Conservation (phyloP, 2,329 filamentous ascomycete species). For the Endoconidiophora laricicola region DNA sequence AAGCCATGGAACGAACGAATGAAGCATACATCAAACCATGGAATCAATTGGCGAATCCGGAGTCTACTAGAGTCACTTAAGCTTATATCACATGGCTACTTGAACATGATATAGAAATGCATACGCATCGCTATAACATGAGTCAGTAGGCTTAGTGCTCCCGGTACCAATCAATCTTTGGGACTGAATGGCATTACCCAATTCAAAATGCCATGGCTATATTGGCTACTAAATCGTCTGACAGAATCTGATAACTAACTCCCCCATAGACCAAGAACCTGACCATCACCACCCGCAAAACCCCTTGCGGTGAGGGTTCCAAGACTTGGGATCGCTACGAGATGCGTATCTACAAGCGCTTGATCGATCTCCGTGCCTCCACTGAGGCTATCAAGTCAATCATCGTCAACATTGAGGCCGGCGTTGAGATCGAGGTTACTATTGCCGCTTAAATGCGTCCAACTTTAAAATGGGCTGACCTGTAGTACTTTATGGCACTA, state of each 20-base stretch:
- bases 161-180: too few relatives aligned
- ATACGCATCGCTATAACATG: too few relatives aligned
- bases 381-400: constrained; percentile 96
- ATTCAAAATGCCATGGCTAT: too few relatives aligned
- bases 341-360: constrained; percentile 98
- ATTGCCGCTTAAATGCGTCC: constrained; percentile 53
- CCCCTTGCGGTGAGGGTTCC: constrained; percentile 96
- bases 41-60: too few relatives aligned
- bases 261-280: constrained; percentile 69
- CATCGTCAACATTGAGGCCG: constrained; percentile 90
- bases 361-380: constrained; percentile 94
- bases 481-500: neutral
- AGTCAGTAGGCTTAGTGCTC: too few relatives aligned
- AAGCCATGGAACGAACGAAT: neutral
- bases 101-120: too few relatives aligned
- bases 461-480: neutral
- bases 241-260: constrained; percentile 2
- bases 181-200: too few relatives aligned
- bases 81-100: too few relatives aligned
- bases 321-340: constrained; percentile 99
- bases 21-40: too few relatives aligned
- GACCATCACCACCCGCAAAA: constrained; percentile 96
- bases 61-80: too few relatives aligned
- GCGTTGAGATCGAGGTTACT: constrained; percentile 85
- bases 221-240: too few relatives aligned